Conservation (phyloP, 192 early-diverging fungal species). For the Globomyces pollinis-pini region DNA sequence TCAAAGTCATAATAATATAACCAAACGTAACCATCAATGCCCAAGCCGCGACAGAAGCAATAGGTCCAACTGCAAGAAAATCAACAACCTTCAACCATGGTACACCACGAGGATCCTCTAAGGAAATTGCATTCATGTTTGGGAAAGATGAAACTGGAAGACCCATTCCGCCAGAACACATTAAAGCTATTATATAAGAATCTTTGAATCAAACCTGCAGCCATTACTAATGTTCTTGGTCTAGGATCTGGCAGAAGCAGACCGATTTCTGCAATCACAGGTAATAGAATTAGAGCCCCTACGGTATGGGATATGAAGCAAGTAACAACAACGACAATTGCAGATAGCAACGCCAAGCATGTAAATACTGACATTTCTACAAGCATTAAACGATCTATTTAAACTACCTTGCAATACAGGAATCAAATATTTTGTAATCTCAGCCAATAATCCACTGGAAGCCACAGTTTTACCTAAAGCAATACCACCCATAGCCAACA, state of each 20-base stretch:
- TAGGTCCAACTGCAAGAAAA: conserved; percentile 77
- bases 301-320: conserved; percentile 96
- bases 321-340: conserved; percentile 72
- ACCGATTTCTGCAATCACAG: conserved; percentile 88
- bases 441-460: conserved; percentile 71
- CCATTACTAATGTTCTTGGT: conserved; percentile 75
- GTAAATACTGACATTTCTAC: conserved; percentile 63
- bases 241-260: conserved; percentile 66
- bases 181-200: too few species aligned
- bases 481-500: conserved; percentile 91
- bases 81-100: conserved; percentile 76
- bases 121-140: conserved; percentile 94
- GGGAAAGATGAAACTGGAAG: conserved; percentile 92
- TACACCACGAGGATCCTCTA: conserved; percentile 79
- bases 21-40: conserved; percentile 65
- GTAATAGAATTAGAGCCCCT: conserved; percentile 89
- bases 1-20: conserved; percentile 58
- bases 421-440: conserved; percentile 68
- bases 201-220: conserved; percentile 29
- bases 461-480: conserved; percentile 89
- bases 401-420: conserved; percentile 47
- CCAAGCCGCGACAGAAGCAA: conserved; percentile 62
- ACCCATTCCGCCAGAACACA: conserved; percentile 86
- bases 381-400: too few species aligned
- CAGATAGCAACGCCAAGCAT: conserved; percentile 68